Evolutionary conservation across 495 filamentous ascomycete species (phyloP).

Genomic region (Penicillium flavigenum): DNA sequence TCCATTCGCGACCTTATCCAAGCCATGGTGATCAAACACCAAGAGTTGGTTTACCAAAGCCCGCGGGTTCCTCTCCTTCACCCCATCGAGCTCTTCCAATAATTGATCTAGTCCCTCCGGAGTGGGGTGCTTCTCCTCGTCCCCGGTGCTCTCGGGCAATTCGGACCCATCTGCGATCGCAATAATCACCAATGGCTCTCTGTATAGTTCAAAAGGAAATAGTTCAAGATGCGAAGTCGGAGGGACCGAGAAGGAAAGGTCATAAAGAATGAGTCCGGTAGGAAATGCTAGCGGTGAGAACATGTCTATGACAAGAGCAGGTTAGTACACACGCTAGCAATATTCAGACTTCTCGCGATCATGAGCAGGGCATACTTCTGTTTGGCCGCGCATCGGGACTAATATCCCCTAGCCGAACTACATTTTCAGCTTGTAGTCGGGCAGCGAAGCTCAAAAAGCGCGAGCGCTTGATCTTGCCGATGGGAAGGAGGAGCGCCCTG

Average conservation of each 20-base stretch:
- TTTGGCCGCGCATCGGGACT: slow-evolving; percentile 84
- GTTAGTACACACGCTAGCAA: slow-evolving; percentile 27
- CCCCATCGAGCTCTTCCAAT: slow-evolving; percentile 58
- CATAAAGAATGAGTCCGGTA: slow-evolving; percentile 83
- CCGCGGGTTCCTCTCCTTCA: slow-evolving; percentile 65
- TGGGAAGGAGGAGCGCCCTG: slow-evolving; percentile 76
- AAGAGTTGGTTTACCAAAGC: slow-evolving; percentile 75
- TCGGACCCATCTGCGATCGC: slow-evolving; percentile 73
- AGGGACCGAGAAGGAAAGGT: slow-evolving; percentile 76
- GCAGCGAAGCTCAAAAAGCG: slow-evolving; percentile 77
- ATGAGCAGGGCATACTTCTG: slow-evolving; percentile 63
- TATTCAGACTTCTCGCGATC: background rate
- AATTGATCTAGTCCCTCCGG: slow-evolving; percentile 59
- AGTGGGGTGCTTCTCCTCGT: slow-evolving; percentile 28
- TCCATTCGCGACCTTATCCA: slow-evolving; percentile 43
- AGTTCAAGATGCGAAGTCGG: slow-evolving; percentile 73
- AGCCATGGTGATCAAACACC: slow-evolving; percentile 66
- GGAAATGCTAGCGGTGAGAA: slow-evolving; percentile 94
- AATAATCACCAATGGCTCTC: slow-evolving; percentile 76
- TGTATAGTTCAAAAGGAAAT: slow-evolving; percentile 80
- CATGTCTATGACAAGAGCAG: slow-evolving; percentile 62
- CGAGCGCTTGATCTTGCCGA: slow-evolving; percentile 79
- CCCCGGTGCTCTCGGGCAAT: slow-evolving; percentile 42
- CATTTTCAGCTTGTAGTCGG: slow-evolving; percentile 73
- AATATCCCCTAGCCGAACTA: slow-evolving; percentile 86